Conservation (phyloP, 208 protist genomes). For the Herpetomonas tarakana region DNA sequence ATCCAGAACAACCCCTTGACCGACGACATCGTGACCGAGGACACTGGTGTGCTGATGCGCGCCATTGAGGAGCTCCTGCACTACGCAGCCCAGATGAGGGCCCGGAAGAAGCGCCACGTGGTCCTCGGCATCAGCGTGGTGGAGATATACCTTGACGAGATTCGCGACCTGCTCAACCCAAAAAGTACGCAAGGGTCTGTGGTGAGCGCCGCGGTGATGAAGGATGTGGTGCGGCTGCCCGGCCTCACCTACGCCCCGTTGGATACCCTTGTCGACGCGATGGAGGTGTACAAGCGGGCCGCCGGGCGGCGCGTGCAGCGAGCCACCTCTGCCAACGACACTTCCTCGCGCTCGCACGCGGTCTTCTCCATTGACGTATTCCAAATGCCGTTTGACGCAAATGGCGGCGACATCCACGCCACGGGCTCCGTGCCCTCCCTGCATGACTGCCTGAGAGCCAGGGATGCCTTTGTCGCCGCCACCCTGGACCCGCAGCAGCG, state of each 20-base stretch:
- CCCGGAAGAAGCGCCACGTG: constrained; percentile 29
- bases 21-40: constrained; percentile 31
- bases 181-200: constrained; percentile 6
- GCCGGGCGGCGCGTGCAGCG: constrained; percentile 49
- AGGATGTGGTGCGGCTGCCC: constrained; percentile 38
- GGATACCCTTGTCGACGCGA: constrained; percentile 25
- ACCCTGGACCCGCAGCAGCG: neutral
- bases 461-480: constrained; percentile 11
- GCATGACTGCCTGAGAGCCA: constrained; percentile 28
- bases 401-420: constrained; percentile 7
- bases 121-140: constrained; percentile 63
- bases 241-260: constrained; percentile 38
- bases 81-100: constrained; percentile 18
- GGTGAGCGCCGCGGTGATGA: constrained; percentile 36
- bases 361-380: constrained; percentile 81
- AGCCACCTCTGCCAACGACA: constrained; percentile 76
- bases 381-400: constrained; percentile 41
- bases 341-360: constrained; percentile 85
- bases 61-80: constrained; percentile 60
- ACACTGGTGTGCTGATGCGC: constrained; percentile 70
- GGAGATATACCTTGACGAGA: constrained; percentile 79
- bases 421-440: constrained; percentile 23
- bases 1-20: constrained; percentile 10
- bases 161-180: constrained; percentile 59
- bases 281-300: constrained; percentile 41